Evolutionary conservation across 305 asterid species (phyloP), one percentile per base, ranked within the genome.

Genomic region (Vinca major): DNA sequence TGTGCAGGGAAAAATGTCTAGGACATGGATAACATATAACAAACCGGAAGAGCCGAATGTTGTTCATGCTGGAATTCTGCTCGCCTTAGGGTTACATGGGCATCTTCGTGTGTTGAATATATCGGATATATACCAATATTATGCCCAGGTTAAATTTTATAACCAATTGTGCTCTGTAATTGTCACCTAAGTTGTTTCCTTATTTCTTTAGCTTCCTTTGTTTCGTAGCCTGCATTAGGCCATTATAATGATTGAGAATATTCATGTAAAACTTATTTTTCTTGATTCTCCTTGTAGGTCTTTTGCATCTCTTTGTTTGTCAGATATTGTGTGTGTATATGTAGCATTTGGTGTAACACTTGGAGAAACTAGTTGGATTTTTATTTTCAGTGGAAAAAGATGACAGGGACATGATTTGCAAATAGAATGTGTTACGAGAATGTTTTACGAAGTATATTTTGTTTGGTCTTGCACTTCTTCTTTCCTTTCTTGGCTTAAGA

Each of bases 71-170:
- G 99, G 99, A 49, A 92, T 93, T 73, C 96, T 93, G 65, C 89
- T 93, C 70, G 96, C 97, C 75, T 80, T 93, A 88, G 99, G 99
- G 71, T 84, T 93, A 79, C 96, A 91, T 79, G 97, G 97, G 63
- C 96, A 93, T 80, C 97, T 93, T 75, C 81, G 84, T 40, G 96
- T 85, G 41, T 80, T 93, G 63, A 80, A 83, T 75, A 84, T 88
- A 75, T 75, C 96, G 0, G 99, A 93, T 79, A 89, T 93, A 74
- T 93, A 80, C 81, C 89, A 87, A 75, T 93, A 93, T 76, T 91
- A 78, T 78, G 84, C 95, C 67, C 92, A 82, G 96, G 99, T 93
- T 64, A 45, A 47, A 63, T 26, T 49, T 36, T 54, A 60, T 66
- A 36, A 39, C 54, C 19, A 3, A 37, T 52, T 19, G 49, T 33